phyloP scores from a whole-genome alignment of 1,284 basidiomycete genomes.

The Pascua sp. region DNA sequence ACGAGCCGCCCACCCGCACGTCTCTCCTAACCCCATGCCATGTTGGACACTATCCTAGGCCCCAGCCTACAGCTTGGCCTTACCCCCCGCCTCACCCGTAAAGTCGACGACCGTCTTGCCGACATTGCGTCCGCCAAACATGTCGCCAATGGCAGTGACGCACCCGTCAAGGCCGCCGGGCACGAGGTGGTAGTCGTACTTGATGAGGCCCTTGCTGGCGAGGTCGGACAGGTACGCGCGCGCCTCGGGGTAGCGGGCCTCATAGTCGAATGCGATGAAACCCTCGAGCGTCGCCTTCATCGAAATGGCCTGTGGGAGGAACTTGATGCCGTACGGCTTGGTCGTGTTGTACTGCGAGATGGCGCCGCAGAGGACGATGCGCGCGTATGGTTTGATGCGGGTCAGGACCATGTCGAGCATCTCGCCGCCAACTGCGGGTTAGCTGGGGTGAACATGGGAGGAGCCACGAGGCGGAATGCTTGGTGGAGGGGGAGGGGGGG shows the following conservation, averaged over 20 bases:
- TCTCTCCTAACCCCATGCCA: too few relatives aligned
- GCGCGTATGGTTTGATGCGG: conserved; percentile 68
- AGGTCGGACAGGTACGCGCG: conserved; percentile 54
- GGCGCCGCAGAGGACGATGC: conserved; percentile 72
- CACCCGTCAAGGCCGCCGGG: conserved; percentile 66
- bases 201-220: conserved; percentile 64
- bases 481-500: too few relatives aligned
- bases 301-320: conserved; percentile 60
- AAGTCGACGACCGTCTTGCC: conserved; percentile 59
- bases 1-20: too few relatives aligned
- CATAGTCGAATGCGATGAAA: conserved; percentile 69
- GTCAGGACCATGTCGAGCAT: conserved; percentile 69
- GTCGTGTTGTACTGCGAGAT: conserved; percentile 54
- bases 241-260: conserved; percentile 44
- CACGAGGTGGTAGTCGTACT: conserved; percentile 72
- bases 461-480: too few relatives aligned
- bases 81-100: too few relatives aligned
- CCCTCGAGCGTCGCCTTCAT: conserved; percentile 75
- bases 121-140: conserved; percentile 72
- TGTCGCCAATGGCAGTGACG: conserved; percentile 62
- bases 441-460: too few relatives aligned
- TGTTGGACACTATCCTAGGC: too few relatives aligned
- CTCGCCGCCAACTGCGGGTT: conserved; percentile 61
- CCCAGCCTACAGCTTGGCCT: too few relatives aligned
- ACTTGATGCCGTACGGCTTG: conserved; percentile 42